Conservation (phyloP, 139 green algal genomes). For the Auxenochlorella pyrenoidosa region DNA sequence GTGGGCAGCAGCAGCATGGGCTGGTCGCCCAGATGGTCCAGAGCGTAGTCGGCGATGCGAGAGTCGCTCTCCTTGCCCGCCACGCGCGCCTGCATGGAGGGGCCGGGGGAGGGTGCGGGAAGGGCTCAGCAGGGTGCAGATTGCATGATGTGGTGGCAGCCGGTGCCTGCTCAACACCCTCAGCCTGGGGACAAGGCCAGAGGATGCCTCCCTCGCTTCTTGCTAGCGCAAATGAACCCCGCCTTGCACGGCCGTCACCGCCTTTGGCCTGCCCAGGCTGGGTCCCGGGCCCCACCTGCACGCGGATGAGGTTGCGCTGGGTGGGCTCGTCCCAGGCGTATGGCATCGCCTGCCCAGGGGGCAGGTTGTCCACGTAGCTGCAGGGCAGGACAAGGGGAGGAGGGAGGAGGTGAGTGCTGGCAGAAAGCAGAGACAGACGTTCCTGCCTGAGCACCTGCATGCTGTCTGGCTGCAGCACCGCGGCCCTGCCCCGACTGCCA, state of each 20-base stretch:
- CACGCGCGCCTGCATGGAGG: conserved; percentile 35
- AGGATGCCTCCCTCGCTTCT: too few relatives aligned
- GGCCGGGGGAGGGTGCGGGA: neutral
- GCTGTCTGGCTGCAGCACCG: neutral
- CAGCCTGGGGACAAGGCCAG: too few relatives aligned
- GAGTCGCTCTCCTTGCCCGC: conserved; percentile 26
- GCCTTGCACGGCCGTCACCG: too few relatives aligned
- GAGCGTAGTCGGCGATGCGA: conserved; percentile 44
- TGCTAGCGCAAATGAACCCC: too few relatives aligned
- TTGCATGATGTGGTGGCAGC: neutral
- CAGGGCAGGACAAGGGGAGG: conserved; percentile 17
- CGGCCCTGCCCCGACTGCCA: neutral
- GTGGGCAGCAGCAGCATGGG: conserved; percentile 55
- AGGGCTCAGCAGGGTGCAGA: neutral
- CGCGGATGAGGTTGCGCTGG: conserved; percentile 51
- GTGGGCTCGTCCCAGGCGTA: conserved; percentile 91
- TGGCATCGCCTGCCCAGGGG: conserved; percentile 58
- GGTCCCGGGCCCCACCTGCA: conserved; percentile 47
- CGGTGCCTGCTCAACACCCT: too few relatives aligned
- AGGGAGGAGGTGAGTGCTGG: neutral
- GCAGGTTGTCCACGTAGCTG: conserved; percentile 48
- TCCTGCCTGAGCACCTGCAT: too few relatives aligned
- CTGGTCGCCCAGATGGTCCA: conserved; percentile 59
- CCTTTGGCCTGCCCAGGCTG: too few relatives aligned
- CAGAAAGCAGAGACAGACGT: too few relatives aligned